Evolutionary conservation across 2,329 filamentous ascomycete species (phyloP), one percentile per base, ranked within the genome.

Genomic region (Berkeleyomyces basicola): DNA sequence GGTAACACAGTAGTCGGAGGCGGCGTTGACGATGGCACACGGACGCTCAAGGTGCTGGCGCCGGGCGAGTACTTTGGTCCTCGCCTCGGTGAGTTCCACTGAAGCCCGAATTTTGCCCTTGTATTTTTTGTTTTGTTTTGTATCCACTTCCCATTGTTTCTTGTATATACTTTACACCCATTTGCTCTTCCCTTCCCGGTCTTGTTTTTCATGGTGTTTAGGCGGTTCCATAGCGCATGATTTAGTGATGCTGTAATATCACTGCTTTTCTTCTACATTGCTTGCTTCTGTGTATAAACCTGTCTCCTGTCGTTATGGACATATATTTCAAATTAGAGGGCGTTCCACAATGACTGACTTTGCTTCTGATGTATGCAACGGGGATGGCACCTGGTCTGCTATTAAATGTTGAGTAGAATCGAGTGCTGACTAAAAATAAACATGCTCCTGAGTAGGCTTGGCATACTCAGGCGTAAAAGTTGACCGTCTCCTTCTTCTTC

Each of bases 401-500:
- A 36, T 31, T 36, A 51, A 51, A 23, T 23, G 23, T 23, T 23
- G 23, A 23, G 23, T 23, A 23, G 23, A 23, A 23, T 23, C 23
- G 23, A 23, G 31, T 23, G 36, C 7, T 43, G 10, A 7, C 14
- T 23, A 44, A 37, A 23, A 53, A 43, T 7, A 7, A 53, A 59
- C 58, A 59, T 31, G 39, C 51, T 57, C 31, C 11, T 39, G 37
- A 40, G 40, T 11, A 3, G 16, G 10, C 11, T n/a, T 58, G 10
- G 11, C 36, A 51, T 16, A 14, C 9, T 72, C 74, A 79, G 64
- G 77, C 77, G 68, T 79, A 79, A 69, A 79, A 79, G 71, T 79
- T 82, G 75, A 82, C 80, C 40, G 80, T 82, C 79, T 95, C 90
- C 82, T 95, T 95, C 87, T 96, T 96, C 85, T 96, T 86, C 66